phyloP scores from a whole-genome alignment of 2,329 filamentous ascomycete species.

The Neonectria ditissima region DNA sequence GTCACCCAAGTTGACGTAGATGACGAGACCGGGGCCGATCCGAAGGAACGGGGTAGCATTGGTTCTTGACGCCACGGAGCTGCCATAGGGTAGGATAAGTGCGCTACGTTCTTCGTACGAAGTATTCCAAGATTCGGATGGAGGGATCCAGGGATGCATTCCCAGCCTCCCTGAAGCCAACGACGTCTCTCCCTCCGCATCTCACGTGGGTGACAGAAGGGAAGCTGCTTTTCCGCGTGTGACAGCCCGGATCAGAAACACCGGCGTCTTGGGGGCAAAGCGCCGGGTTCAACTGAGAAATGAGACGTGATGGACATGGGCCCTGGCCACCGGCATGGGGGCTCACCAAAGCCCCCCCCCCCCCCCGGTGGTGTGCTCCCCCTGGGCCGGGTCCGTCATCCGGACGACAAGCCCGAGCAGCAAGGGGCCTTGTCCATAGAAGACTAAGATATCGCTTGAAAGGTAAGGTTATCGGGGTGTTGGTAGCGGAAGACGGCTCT shows the following conservation, averaged over 20 bases:
- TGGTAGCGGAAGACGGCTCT: slow-evolving; percentile 6
- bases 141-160: slow-evolving; percentile 9
- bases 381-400: slow-evolving; percentile 38
- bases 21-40: slow-evolving; percentile 4
- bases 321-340: slow-evolving; percentile 29
- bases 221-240: slow-evolving; percentile 9
- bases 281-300: slow-evolving; percentile 30
- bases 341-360: slow-evolving; percentile 10
- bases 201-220: slow-evolving; percentile 6
- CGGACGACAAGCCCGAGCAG: slow-evolving; percentile 35
- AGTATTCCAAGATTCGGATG: slow-evolving; percentile 3
- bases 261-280: slow-evolving; percentile 33
- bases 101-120: background rate
- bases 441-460: slow-evolving; percentile 34
- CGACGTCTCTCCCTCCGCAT: slow-evolving; percentile 1
- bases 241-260: slow-evolving; percentile 34
- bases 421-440: slow-evolving; percentile 31
- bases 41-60: slow-evolving; percentile 1
- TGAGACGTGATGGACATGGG: slow-evolving; percentile 23
- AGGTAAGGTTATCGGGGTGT: slow-evolving; percentile 28
- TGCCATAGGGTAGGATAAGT: slow-evolving; percentile 1
- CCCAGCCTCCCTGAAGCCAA: slow-evolving; percentile 7
- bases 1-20: background rate
- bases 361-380: slow-evolving; percentile 24
- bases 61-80: background rate